Evolutionary conservation across 139 green algal species (phyloP).

Genomic region (Chlorella vulgaris): DNA sequence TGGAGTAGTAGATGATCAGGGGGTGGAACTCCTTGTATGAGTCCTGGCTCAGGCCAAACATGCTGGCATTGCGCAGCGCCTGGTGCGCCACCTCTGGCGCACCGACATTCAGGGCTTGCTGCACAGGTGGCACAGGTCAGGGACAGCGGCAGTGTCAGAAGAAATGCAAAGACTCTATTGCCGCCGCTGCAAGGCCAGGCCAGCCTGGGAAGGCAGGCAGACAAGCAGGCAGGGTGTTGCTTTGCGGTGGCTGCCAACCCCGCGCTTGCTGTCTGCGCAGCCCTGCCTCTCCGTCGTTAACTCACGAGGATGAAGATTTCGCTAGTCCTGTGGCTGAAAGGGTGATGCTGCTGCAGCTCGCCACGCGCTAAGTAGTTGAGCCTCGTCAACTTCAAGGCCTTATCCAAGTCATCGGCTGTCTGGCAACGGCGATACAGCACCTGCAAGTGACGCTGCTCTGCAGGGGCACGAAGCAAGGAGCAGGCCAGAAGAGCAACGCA

Average conservation of each 20-base stretch:
- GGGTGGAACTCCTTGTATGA: conserved; percentile 42
- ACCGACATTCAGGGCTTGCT: conserved; percentile 42
- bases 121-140: neutral
- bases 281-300: neutral
- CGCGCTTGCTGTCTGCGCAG: neutral
- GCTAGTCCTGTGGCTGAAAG: conserved; percentile 45
- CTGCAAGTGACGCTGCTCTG: conserved; percentile 54
- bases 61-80: conserved; percentile 20
- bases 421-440: conserved; percentile 48
- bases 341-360: conserved; percentile 50
- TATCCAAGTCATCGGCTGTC: conserved; percentile 45
- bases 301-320: conserved; percentile 41
- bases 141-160: neutral
- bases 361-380: conserved; percentile 53
- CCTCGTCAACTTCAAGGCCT: conserved; percentile 45
- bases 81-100: conserved; percentile 45
- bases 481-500: too few relatives aligned
- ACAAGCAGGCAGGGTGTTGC: too few relatives aligned
- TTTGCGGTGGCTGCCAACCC: too few relatives aligned
- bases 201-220: neutral
- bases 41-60: conserved; percentile 51
- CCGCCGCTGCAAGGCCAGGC: neutral
- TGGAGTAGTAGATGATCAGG: conserved; percentile 55
- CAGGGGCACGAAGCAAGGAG: neutral
- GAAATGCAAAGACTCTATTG: too few relatives aligned